phyloP scores from a whole-genome alignment of 768 basidiomycete species.

The Pleurotus eryngii region DNA sequence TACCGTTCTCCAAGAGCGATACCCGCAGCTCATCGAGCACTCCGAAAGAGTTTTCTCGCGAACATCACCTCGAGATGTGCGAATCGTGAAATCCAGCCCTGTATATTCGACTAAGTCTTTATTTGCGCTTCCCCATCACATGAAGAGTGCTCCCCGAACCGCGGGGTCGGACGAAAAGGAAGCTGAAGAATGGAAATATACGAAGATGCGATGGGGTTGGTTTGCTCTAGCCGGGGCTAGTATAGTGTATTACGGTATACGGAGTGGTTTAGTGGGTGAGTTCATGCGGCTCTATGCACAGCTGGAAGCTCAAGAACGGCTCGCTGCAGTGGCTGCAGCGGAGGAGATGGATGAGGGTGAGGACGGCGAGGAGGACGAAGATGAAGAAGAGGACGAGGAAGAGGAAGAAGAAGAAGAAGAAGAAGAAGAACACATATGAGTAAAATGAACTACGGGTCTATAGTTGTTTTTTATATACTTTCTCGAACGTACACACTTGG shows the following conservation, averaged over 20 bases:
- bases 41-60: conserved; percentile 45
- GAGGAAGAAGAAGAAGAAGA: neutral
- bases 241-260: conserved; percentile 34
- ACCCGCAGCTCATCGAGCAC: conserved; percentile 55
- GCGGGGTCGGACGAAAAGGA: conserved; percentile 14
- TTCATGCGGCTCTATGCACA: neutral
- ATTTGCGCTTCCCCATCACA: conserved; percentile 25
- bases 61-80: conserved; percentile 19
- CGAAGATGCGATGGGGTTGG: conserved; percentile 53
- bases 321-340: neutral
- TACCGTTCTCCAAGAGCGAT: conserved; percentile 50
- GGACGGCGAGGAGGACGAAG: neutral
- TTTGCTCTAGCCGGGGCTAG: conserved; percentile 42
- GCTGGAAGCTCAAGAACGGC: neutral
- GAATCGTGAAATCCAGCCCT: conserved; percentile 13
- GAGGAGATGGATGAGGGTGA: neutral
- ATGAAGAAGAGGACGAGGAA: neutral
- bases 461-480: too few species aligned
- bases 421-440: neutral
- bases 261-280: too few species aligned
- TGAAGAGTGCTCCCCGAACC: neutral
- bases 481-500: too few species aligned
- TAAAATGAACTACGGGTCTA: neutral
- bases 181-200: conserved; percentile 45
- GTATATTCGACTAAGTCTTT: conserved; percentile 36